A percentile compares a stretch with the other conserved stretches of the same genome.
These are phyloP conservation scores for Irpex rosettiformis DNA, from an alignment of 1,284 basidiomycete species.

Conservation along the genomic window DNA sequence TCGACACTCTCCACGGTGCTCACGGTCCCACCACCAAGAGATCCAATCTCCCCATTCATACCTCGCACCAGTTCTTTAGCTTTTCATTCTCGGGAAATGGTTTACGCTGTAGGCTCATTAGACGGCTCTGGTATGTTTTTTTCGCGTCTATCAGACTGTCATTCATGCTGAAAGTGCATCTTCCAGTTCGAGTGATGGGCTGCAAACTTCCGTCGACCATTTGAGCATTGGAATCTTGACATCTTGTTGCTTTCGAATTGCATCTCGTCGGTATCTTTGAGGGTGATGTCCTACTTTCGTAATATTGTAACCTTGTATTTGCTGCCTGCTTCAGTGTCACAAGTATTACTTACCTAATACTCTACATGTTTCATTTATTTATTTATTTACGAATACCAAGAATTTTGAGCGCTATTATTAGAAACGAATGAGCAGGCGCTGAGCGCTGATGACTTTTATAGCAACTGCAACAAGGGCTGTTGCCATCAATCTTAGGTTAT, in stretches of 20 bases:
- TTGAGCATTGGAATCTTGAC: not conserved
- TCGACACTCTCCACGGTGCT: conserved; percentile 58
- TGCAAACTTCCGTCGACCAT: conserved; percentile 35
- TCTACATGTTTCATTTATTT: not conserved
- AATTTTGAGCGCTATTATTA: not conserved
- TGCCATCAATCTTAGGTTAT: not conserved
- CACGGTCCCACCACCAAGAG: conserved; percentile 46
- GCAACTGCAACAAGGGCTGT: not conserved
- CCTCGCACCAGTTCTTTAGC: conserved; percentile 59
- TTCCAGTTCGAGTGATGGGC: conserved; percentile 42
- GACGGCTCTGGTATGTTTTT: conserved; percentile 63
- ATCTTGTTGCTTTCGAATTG: not conserved
- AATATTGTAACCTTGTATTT: not conserved
- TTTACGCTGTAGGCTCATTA: conserved; percentile 67
- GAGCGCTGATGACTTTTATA: not conserved
- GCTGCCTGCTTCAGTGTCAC: not conserved
- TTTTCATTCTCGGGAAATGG: conserved; percentile 82
- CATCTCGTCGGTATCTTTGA: not conserved
- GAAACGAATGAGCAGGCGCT: not conserved
- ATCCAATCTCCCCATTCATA: conserved; percentile 54
- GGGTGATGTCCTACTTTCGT: not conserved
- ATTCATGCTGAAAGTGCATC: not conserved
- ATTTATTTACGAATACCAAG: not conserved
- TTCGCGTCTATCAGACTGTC: not conserved
- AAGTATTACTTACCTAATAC: not conserved